phyloP scores from a whole-genome alignment of 2,329 filamentous ascomycete species.

The Ophiostoma sp. region DNA sequence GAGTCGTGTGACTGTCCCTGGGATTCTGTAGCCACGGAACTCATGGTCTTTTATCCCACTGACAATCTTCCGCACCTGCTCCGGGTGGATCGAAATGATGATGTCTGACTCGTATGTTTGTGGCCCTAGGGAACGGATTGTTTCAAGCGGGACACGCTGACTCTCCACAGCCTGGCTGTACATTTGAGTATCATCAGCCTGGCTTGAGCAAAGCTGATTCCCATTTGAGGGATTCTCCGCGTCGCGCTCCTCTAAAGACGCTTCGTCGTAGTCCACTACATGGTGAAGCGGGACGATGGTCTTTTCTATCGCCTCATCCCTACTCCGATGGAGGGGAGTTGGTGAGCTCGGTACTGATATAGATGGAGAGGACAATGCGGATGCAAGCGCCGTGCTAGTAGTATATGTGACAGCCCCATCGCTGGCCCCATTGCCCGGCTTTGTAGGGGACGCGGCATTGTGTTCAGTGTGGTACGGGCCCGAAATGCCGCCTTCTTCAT shows the following conservation, averaged over 20 bases:
- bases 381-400: background rate
- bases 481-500: conserved; percentile 30
- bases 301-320: background rate
- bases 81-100: conserved; percentile 45
- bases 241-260: background rate
- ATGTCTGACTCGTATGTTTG: conserved; percentile 49
- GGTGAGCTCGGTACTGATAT: conserved; percentile 31
- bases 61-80: conserved; percentile 46
- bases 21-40: conserved; percentile 51
- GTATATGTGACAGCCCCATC: conserved; percentile 30
- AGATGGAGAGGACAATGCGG: background rate
- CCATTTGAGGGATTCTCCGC: background rate
- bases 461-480: background rate
- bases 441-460: background rate
- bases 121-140: conserved; percentile 44
- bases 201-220: background rate
- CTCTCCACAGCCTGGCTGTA: conserved; percentile 38
- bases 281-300: no score
- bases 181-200: background rate
- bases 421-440: background rate
- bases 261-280: background rate
- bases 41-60: conserved; percentile 49
- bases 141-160: conserved; percentile 48
- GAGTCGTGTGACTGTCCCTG: conserved; percentile 50
- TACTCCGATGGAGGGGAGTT: conserved; percentile 22